Percentiles rank a stretch among this genome's conserved stretches.
Conservation (phyloP, 73 alveolate species). For the Paramecium octaurelia region DNA sequence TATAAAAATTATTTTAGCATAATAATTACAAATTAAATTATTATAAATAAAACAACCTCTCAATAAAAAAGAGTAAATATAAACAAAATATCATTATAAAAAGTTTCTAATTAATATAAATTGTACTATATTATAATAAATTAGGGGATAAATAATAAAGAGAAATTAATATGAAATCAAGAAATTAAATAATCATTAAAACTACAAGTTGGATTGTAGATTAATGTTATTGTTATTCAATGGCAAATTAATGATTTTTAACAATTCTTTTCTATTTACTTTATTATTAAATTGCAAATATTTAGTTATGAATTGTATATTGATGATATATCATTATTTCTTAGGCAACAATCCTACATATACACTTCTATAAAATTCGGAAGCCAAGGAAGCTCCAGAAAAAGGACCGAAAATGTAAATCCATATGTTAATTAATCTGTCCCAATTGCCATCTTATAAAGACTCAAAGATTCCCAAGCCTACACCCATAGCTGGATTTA, state of each 20-base stretch:
- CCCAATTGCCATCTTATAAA: conserved; percentile 37
- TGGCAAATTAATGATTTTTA: too few relatives aligned
- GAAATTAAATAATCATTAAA: too few relatives aligned
- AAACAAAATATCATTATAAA: too few relatives aligned
- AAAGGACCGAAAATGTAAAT: conserved; percentile 25
- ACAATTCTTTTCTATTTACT: too few relatives aligned
- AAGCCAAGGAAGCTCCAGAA: conserved; percentile 35
- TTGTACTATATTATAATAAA: too few relatives aligned
- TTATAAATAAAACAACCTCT: too few relatives aligned
- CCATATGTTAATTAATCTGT: conserved; percentile 32
- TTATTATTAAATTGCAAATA: background rate
- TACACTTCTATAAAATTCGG: conserved; percentile 29
- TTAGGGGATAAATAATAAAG: background rate
- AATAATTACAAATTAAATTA: too few relatives aligned
- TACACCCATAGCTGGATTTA: conserved; percentile 53
- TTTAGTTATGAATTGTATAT: background rate
- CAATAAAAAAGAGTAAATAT: too few relatives aligned
- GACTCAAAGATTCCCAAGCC: conserved; percentile 34
- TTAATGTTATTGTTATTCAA: too few relatives aligned
- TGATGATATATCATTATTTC: background rate
- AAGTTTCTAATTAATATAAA: too few relatives aligned
- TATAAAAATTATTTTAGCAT: too few relatives aligned
- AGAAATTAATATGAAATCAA: background rate
- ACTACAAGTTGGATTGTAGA: background rate
- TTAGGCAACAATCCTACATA: conserved; percentile 29